phyloP scores from a whole-genome alignment of 2,329 filamentous ascomycete genomes.

The Geosmithia morbida region DNA sequence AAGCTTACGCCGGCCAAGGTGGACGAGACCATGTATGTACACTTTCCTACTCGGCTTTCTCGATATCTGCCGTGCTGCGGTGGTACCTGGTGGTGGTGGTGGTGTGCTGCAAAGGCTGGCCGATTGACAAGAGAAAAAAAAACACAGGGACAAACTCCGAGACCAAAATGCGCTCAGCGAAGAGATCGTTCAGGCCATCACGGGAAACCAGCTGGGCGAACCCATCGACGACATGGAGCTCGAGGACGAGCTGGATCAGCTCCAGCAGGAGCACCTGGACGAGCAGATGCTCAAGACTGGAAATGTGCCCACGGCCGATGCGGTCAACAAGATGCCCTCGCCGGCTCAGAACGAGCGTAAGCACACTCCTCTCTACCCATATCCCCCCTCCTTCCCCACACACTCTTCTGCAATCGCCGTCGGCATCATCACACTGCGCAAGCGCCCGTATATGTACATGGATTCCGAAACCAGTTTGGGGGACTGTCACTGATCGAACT shows the following conservation, averaged over 20 bases:
- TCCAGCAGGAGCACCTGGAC: conserved; percentile 89
- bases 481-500: background rate
- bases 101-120: background rate
- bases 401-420: background rate
- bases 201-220: conserved; percentile 51
- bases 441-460: background rate
- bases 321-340: conserved; percentile 61
- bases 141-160: conserved; percentile 64
- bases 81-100: no score
- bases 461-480: background rate
- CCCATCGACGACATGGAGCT: conserved; percentile 74
- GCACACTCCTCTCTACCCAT: conserved; percentile 18
- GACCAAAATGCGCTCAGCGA: conserved; percentile 90
- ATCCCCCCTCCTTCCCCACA: no score
- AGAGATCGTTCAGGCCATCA: conserved; percentile 81
- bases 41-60: conserved; percentile 1
- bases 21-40: conserved; percentile 77
- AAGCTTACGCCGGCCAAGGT: conserved; percentile 89
- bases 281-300: conserved; percentile 88
- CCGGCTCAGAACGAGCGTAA: conserved; percentile 63
- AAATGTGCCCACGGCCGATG: conserved; percentile 66
- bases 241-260: conserved; percentile 66
- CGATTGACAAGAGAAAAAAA: background rate
- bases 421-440: background rate
- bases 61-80: no score